Base-by-base conservation (phyloP, 2,329 filamentous ascomycete species). In the Stemphylium beticola region DNA sequence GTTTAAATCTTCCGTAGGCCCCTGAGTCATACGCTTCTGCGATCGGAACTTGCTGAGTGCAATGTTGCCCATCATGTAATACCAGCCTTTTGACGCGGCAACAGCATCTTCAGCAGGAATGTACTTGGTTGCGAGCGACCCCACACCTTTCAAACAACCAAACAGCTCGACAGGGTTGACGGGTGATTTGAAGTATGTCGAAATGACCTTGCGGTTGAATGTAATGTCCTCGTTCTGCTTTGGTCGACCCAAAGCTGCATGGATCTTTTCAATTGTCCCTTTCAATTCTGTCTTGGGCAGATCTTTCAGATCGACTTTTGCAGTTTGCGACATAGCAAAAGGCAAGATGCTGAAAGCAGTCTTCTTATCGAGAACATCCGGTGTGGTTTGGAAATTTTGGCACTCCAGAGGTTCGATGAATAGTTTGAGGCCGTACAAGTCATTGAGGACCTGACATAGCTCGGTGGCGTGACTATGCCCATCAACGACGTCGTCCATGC, bases 221-320 rank as follows among this genome's bases (percentile, higher is more conserved):
- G 88, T 83, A 76, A 96, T 88, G 57, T 92, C 87, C 4, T 91
- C 85, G 1, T 88, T 89, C 11, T 88, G 85, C 73, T 93, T 96
- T 24, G 89, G 85, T 15, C 79, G 76, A 1, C 91, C 92, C 49
- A 98, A 88, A 4, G 91, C 88, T 62, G 91, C 87, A 72, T 98
- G 93, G 76, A 99, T 91, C 64, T 93, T 92, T 55, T 99, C 95
- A 54, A 99, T 95, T 0, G 92, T 92, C 14, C 83, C 86, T 72
- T 93, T 96, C 49, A 99, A 81, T 51, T 98, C 92, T 14, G 92
- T 95, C 73, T 96, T 98, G 14, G 92, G 85, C 15, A 98, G 78
- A 62, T 98, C 95, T 67, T 93, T 96, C 79, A 96, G 90, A 18
- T 91, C 88, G 81, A 97, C 88, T 57, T 90, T 87, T 44, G 88